Evolutionary conservation across 2,329 filamentous ascomycete genomes (phyloP), one percentile per base, ranked within the genome.

Genomic region (Pezicula neosporulosa): DNA sequence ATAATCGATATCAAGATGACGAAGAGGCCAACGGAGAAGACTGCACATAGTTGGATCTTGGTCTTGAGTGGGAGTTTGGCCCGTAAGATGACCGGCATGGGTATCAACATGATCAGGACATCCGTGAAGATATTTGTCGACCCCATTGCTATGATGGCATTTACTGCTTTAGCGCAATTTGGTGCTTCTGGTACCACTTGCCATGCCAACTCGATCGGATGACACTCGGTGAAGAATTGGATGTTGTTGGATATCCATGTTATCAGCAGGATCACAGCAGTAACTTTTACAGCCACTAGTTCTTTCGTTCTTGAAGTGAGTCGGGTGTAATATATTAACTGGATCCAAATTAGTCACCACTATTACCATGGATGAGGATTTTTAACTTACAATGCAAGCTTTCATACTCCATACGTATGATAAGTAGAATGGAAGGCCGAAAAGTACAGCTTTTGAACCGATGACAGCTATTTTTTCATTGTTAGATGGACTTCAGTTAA

Each of bases 391-490:
- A 39, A 64, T 53, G 47, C 62, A 64, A 13, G 27, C 49, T 49
- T 64, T 63, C 46, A 61, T 33, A 15, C 33, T 37, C 62, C 62
- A 64, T 8, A 62, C 51, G 44, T 59, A 64, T 3, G 54, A 52
- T 12, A 57, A n/a, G 37, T 57, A 58, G 28, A 54, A 51, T 7
- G 51, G 12, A n/a, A 56, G 52, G 10, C 52, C 55, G 21, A 58
- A 35, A 10, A 62, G 39, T 5, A 57, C 21, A 18, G 53, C 54
- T 41, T 58, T 54, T 2, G 54, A 59, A 9, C 56, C 61, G 16
- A 56, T 13, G 2, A 47, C 44, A 27, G 51, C 61, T 64, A n/a
- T n/a, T n/a, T 16, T 24, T n/a, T 15, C 12, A 9, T 2, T 27
- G n/a, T 12, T 44, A n/a, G 27, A 13, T 28, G 15, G 9, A 44